Percentiles rank a stretch among this genome's conserved stretches.
Conservation (phyloP, 2,329 filamentous ascomycete species). For the Paecilomyces niveus region DNA sequence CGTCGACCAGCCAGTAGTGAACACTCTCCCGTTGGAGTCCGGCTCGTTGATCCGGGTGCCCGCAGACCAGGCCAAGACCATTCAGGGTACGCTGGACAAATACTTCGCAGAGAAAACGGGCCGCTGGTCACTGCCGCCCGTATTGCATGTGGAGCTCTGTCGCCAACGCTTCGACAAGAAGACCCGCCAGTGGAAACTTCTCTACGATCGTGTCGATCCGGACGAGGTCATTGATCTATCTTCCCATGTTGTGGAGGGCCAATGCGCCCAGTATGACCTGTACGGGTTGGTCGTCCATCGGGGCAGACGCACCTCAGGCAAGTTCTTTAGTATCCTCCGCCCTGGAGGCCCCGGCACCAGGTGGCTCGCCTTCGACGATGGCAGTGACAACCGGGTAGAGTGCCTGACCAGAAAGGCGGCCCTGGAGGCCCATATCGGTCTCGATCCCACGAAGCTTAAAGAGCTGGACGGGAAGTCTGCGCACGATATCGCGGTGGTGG, state of each 20-base stretch:
- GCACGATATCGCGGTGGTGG: slow-evolving; percentile 48
- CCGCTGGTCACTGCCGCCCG: slow-evolving; percentile 39
- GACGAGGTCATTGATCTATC: slow-evolving; percentile 48
- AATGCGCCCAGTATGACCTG: slow-evolving; percentile 45
- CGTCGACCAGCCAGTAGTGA: slow-evolving; percentile 22
- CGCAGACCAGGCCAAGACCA: slow-evolving; percentile 29
- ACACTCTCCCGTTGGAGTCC: slow-evolving; percentile 28
- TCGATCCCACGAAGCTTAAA: slow-evolving; percentile 30
- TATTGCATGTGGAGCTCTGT: slow-evolving; percentile 50
- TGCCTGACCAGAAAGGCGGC: slow-evolving; percentile 52
- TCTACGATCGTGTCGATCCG: slow-evolving; percentile 50
- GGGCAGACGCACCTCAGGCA: slow-evolving; percentile 50
- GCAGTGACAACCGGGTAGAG: slow-evolving; percentile 48
- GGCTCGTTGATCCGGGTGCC: slow-evolving; percentile 33
- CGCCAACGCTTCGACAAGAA: slow-evolving; percentile 50
- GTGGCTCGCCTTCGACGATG: slow-evolving; percentile 55
- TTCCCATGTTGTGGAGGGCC: slow-evolving; percentile 22
- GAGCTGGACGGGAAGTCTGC: slow-evolving; percentile 34
- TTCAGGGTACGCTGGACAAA: slow-evolving; percentile 26
- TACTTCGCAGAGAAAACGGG: slow-evolving; percentile 28
- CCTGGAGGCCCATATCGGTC: slow-evolving; percentile 44
- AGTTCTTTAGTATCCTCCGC: slow-evolving; percentile 54
- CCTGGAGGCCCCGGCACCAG: slow-evolving; percentile 49
- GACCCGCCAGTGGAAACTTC: slow-evolving; percentile 50
- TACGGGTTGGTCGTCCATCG: slow-evolving; percentile 56